Evolutionary conservation across 345 rosid species (phyloP).

Genomic region (Sonneratia alba): DNA sequence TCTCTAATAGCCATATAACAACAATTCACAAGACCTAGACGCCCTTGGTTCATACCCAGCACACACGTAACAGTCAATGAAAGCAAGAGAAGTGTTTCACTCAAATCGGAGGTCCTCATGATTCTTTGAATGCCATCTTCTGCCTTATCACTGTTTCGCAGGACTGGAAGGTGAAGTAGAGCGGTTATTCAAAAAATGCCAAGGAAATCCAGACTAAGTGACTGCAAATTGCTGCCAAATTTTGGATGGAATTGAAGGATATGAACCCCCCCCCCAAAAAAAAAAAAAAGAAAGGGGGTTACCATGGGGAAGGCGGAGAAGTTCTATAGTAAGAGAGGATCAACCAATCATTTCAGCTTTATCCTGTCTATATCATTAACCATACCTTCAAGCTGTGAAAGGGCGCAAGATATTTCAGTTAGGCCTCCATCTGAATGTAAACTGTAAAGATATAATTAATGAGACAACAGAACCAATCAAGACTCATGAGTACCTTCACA

Average conservation of each 20-base stretch:
- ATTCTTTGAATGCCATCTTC: neutral
- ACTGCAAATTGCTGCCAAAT: neutral
- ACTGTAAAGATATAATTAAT: neutral
- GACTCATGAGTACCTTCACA: conserved; percentile 50
- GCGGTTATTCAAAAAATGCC: neutral
- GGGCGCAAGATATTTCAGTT: neutral
- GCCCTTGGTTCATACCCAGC: no score
- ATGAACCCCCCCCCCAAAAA: neutral
- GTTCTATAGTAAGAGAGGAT: neutral
- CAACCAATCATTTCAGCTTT: conserved; percentile 46
- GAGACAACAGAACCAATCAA: neutral
- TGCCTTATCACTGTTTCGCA: neutral
- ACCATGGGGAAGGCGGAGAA: neutral
- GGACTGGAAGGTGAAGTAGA: neutral
- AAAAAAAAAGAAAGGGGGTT: neutral
- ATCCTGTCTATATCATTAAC: conserved; percentile 71
- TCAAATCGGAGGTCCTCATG: neutral
- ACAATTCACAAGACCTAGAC: no score
- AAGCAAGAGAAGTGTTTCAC: no score
- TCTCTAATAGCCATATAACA: no score
- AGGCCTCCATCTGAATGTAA: neutral
- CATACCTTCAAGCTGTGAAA: conserved; percentile 75
- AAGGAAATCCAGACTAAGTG: neutral
- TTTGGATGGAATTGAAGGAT: neutral
- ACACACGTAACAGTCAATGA: no score